Evolutionary conservation across 2,329 filamentous ascomycete genomes (phyloP).

Genomic region (Penicillium griseofulvum): DNA sequence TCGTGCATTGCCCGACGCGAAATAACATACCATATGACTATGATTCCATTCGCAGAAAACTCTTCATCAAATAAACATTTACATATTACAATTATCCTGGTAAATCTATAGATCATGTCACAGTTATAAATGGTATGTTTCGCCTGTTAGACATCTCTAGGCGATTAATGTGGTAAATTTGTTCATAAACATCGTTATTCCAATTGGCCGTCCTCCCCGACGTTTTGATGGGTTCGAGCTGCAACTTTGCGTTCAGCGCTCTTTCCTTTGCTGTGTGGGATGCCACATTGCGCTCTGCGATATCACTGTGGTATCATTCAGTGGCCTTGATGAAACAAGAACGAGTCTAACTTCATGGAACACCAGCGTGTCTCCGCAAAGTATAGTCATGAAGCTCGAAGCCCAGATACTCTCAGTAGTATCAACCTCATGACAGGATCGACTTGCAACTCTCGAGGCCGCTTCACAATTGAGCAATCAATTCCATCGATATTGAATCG

Average conservation of each 20-base stretch:
- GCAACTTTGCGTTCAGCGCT: background rate
- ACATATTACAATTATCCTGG: background rate
- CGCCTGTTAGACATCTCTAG: background rate
- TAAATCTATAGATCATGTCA: background rate
- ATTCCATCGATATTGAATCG: background rate
- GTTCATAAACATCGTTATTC: background rate
- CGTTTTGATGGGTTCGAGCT: background rate
- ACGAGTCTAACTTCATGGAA: background rate
- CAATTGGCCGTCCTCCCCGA: background rate
- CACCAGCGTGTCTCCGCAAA: background rate
- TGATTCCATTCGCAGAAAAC: background rate
- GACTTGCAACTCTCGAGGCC: background rate
- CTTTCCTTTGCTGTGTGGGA: background rate
- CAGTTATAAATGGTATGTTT: background rate
- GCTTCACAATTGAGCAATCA: background rate
- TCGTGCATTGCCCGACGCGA: background rate
- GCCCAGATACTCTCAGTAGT: background rate
- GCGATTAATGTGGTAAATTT: background rate
- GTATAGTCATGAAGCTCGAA: too few relatives aligned
- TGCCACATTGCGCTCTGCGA: background rate
- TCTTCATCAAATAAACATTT: background rate
- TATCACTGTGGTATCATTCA: too few relatives aligned
- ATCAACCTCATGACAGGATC: background rate
- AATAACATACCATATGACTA: background rate
- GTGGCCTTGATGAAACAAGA: background rate